A percentile compares a stretch with the other conserved stretches of the same genome.
These are phyloP conservation scores for Neurospora africana DNA, from an alignment of 495 filamentous ascomycete species.

Conservation along the genomic window DNA sequence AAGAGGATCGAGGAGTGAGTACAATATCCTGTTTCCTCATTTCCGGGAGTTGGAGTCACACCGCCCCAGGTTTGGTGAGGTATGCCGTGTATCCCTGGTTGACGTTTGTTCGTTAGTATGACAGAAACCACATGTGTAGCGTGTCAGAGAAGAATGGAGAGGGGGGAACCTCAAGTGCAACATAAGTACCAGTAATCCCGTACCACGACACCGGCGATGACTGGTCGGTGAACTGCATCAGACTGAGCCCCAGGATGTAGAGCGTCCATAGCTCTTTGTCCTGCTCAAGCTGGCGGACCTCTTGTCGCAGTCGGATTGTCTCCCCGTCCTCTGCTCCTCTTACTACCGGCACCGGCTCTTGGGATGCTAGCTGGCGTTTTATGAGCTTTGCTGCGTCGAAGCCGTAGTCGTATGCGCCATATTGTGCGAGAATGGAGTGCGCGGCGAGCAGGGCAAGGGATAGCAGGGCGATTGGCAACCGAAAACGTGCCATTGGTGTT, in stretches of 20 bases:
- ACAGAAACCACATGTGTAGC: not conserved
- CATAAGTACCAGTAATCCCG: slow-evolving; percentile 34
- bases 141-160: not conserved
- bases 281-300: slow-evolving; percentile 48
- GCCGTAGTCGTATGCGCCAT: slow-evolving; percentile 31
- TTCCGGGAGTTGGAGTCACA: slow-evolving; percentile 37
- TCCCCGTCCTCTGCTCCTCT: slow-evolving; percentile 6
- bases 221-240: slow-evolving; percentile 45
- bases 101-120: not conserved
- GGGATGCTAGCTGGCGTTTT: slow-evolving; percentile 13
- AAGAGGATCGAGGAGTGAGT: slow-evolving; percentile 56
- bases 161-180: slow-evolving; percentile 1
- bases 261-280: slow-evolving; percentile 48
- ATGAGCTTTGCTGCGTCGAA: slow-evolving; percentile 19
- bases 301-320: slow-evolving; percentile 22
- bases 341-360: slow-evolving; percentile 9
- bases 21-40: slow-evolving; percentile 49
- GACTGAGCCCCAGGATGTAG: slow-evolving; percentile 44
- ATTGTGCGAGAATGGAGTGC: slow-evolving; percentile 6
- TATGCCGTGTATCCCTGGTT: slow-evolving; percentile 52
- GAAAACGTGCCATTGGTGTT: slow-evolving; percentile 5
- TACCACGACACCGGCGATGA: slow-evolving; percentile 46
- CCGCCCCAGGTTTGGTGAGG: slow-evolving; percentile 48
- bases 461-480: not conserved
- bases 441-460: not conserved